phyloP scores from a whole-genome alignment of 257 asterid species.

The Solanum megistacrolobum region DNA sequence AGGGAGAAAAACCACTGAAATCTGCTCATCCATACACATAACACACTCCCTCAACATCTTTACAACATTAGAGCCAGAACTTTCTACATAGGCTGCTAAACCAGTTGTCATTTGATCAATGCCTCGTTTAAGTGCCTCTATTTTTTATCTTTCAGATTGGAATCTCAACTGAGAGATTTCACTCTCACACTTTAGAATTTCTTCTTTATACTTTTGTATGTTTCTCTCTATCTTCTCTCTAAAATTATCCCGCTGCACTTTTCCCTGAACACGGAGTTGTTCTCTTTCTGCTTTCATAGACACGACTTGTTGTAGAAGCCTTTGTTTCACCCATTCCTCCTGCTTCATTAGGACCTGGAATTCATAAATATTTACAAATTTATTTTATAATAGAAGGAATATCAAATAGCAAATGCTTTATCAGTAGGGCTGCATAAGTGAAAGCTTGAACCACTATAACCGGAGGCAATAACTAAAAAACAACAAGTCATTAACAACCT shows the following conservation, averaged over 20 bases:
- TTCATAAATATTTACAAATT: not conserved
- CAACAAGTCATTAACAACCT: not conserved
- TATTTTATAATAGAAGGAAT: not conserved
- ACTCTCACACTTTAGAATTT: constrained; percentile 28
- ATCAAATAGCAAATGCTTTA: not conserved
- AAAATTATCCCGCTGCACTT: constrained; percentile 31
- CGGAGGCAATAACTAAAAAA: not conserved
- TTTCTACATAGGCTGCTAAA: constrained; percentile 35
- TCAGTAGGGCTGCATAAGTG: not conserved
- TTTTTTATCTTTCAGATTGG: constrained; percentile 29
- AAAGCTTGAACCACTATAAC: not conserved
- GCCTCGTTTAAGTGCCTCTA: constrained; percentile 38
- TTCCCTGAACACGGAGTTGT: constrained; percentile 14
- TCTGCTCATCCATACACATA: constrained; percentile 69
- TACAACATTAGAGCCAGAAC: constrained; percentile 13
- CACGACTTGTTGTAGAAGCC: constrained; percentile 7
- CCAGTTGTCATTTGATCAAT: constrained; percentile 22
- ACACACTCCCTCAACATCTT: constrained; percentile 67
- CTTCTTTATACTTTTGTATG: constrained; percentile 21
- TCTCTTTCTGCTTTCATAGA: constrained; percentile 24
- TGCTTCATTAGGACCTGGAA: constrained; percentile 44
- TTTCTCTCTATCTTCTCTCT: constrained; percentile 27
- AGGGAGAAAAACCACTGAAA: constrained; percentile 62
- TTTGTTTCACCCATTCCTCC: constrained; percentile 44
- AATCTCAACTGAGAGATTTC: constrained; percentile 37